phyloP scores from a whole-genome alignment of 495 filamentous ascomycete genomes.

The Podospora sp. region DNA sequence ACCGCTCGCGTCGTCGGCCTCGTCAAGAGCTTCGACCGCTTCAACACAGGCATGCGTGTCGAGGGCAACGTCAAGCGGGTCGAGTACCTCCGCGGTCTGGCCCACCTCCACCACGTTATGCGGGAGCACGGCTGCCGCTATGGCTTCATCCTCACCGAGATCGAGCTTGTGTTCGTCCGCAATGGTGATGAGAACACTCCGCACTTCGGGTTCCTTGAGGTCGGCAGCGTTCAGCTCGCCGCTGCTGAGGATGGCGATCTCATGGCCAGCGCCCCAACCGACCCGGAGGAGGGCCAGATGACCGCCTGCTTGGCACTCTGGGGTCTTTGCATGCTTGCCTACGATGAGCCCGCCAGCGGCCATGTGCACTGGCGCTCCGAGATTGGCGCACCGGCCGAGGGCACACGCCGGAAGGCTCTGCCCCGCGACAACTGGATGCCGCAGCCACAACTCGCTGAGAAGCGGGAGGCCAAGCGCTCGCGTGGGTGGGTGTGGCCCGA shows the following conservation, averaged over 20 bases:
- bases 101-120: slow-evolving; percentile 85
- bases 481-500: slow-evolving; percentile 85
- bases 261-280: slow-evolving; percentile 2
- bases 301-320: slow-evolving; percentile 56
- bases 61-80: slow-evolving; percentile 78
- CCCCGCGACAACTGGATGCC: slow-evolving; percentile 85
- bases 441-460: slow-evolving; percentile 77
- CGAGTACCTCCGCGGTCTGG: slow-evolving; percentile 80
- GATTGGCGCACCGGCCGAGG: slow-evolving; percentile 77
- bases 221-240: slow-evolving; percentile 62
- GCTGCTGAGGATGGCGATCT: slow-evolving; percentile 36
- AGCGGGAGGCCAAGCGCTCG: slow-evolving; percentile 76
- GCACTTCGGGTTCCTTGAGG: slow-evolving; percentile 82
- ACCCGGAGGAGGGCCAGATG: slow-evolving; percentile 54
- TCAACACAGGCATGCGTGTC: slow-evolving; percentile 91
- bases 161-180: slow-evolving; percentile 88
- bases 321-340: slow-evolving; percentile 75
- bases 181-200: slow-evolving; percentile 72
- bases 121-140: slow-evolving; percentile 90
- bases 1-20: slow-evolving; percentile 83
- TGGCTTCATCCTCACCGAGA: slow-evolving; percentile 93
- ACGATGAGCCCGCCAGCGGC: slow-evolving; percentile 66
- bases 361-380: slow-evolving; percentile 73
- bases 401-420: slow-evolving; percentile 71
- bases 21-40: slow-evolving; percentile 84